phyloP scores from a whole-genome alignment of 805 yeast genomes.

The Monosporozyma aerobia region DNA sequence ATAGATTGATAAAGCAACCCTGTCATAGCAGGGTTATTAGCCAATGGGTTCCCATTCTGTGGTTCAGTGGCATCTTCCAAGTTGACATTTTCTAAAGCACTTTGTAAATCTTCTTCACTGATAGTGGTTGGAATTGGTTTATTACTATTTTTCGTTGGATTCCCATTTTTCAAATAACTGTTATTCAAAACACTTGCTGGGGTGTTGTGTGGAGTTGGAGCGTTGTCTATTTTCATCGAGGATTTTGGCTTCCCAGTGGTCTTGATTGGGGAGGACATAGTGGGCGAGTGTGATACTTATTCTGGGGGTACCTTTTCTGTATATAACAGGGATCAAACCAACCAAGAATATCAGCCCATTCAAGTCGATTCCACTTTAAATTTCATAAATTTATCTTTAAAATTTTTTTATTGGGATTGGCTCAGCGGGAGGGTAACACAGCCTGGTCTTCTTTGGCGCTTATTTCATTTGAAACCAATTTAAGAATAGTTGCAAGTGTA shows the following conservation, averaged over 20 bases:
- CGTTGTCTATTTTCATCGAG: conserved; percentile 68
- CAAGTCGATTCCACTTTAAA: no score
- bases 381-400: no score
- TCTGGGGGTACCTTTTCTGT: background rate
- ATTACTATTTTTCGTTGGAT: conserved; percentile 34
- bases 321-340: background rate
- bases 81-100: conserved; percentile 31
- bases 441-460: no score
- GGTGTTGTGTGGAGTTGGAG: conserved; percentile 98
- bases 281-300: background rate
- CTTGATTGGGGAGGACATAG: conserved; percentile 84
- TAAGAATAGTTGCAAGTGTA: no score
- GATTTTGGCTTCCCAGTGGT: conserved; percentile 36
- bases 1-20: conserved; percentile 68
- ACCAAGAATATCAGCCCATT: no score
- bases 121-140: conserved; percentile 51
- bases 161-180: conserved; percentile 55
- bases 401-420: no score
- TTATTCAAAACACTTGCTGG: conserved; percentile 73
- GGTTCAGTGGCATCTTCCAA: background rate
- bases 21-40: conserved; percentile 41
- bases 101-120: conserved; percentile 48
- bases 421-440: no score
- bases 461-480: no score
- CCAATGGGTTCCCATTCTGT: conserved; percentile 34